phyloP scores from a whole-genome alignment of 768 basidiomycete genomes.

The Agrocybe praecox region DNA sequence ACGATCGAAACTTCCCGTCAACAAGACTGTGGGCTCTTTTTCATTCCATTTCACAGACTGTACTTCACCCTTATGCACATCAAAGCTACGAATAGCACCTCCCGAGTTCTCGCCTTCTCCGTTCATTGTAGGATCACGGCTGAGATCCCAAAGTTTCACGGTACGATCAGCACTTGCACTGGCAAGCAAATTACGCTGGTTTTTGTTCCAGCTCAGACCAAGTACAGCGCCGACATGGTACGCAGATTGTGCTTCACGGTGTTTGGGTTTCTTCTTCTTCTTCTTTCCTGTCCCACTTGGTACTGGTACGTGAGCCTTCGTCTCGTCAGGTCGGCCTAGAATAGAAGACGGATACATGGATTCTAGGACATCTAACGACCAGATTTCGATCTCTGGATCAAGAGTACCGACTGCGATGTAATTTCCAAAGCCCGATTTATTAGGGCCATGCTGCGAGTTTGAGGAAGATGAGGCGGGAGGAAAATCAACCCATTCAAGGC shows the following conservation, averaged over 20 bases:
- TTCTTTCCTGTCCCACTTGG: conserved; percentile 95
- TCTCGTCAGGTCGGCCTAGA: conserved; percentile 86
- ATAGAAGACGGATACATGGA: conserved; percentile 92
- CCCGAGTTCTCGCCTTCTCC: conserved; percentile 44
- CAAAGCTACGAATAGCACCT: conserved; percentile 84
- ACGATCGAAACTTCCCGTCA: conserved; percentile 94
- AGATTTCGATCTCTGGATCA: conserved; percentile 98
- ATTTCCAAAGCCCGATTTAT: conserved; percentile 61
- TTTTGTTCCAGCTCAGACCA: conserved; percentile 90
- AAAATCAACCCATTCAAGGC: conserved; percentile 99
- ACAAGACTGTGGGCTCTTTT: conserved; percentile 81
- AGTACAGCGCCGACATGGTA: conserved; percentile 95
- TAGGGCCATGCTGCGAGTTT: conserved; percentile 28
- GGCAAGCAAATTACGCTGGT: conserved; percentile 88
- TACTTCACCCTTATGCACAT: conserved; percentile 90
- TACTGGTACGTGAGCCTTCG: conserved; percentile 74
- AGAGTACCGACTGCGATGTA: conserved; percentile 97
- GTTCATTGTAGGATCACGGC: conserved; percentile 55
- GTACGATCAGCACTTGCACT: conserved; percentile 94
- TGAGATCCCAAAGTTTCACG: conserved; percentile 97
- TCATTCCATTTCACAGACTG: conserved; percentile 97
- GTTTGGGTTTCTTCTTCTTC: conserved; percentile 86
- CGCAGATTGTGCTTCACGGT: conserved; percentile 56
- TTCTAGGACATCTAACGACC: conserved; percentile 93
- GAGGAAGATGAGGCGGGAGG: conserved; percentile 63